Percentiles rank a stretch among this genome's conserved stretches.
phyloP scores from a whole-genome alignment of 2,329 filamentous ascomycete species.

The Ascochyta koolunga region DNA sequence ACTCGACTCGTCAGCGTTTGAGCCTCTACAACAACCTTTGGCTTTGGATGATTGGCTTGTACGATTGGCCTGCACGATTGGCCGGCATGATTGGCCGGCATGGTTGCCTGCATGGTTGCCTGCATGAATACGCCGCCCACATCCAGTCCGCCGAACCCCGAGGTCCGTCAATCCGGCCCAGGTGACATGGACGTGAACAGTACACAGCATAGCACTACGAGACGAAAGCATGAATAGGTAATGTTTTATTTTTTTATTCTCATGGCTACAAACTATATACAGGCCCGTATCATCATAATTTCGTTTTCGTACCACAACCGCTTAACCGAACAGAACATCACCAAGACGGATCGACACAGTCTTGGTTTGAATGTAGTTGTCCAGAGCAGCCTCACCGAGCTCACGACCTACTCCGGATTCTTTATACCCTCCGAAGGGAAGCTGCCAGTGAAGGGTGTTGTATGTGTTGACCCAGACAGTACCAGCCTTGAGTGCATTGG shows the following conservation, averaged over 20 bases:
- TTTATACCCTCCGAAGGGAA: slow-evolving; percentile 62
- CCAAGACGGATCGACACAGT: slow-evolving; percentile 54
- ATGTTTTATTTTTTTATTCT: slow-evolving; percentile 10
- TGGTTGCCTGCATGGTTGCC: too few species aligned
- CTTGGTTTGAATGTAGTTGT: slow-evolving; percentile 53
- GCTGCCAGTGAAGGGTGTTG: slow-evolving; percentile 71
- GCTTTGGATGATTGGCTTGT: neutral
- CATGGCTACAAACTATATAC: slow-evolving; percentile 11
- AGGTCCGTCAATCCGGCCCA: too few species aligned
- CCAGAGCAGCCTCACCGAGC: slow-evolving; percentile 57
- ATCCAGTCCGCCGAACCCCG: too few species aligned
- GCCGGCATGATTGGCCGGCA: too few species aligned
- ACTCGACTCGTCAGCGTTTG: neutral
- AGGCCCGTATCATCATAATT: neutral
- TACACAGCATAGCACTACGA: too few species aligned
- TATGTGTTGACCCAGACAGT: slow-evolving; percentile 72
- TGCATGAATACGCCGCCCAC: neutral
- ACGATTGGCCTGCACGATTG: too few species aligned
- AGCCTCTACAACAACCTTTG: neutral
- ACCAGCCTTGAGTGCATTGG: slow-evolving; percentile 73
- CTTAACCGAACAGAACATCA: slow-evolving; percentile 55
- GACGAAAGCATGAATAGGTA: too few species aligned
- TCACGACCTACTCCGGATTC: slow-evolving; percentile 57
- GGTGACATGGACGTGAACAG: too few species aligned
- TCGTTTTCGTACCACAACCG: neutral